phyloP scores from a whole-genome alignment of 768 basidiomycete species.

The Cystobasidium tubakii region DNA sequence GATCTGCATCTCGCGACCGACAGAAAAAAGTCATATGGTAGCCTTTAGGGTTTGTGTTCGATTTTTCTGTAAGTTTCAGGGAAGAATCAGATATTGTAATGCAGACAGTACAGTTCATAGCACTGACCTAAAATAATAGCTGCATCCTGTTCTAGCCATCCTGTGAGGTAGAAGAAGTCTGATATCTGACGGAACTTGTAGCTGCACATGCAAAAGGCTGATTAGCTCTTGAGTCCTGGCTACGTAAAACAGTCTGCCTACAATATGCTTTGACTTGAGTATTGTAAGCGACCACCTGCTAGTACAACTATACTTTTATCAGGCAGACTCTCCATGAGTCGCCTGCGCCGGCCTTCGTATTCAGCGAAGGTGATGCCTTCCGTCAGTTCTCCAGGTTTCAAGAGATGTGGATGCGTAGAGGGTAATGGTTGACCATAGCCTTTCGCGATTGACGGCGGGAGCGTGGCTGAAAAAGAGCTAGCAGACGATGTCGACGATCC shows the following conservation, averaged over 20 bases:
- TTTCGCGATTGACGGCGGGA: conserved; percentile 4
- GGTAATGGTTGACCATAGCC: conserved; percentile 71
- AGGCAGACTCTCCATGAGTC: conserved; percentile 68
- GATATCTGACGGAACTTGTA: conserved; percentile 91
- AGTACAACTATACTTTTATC: conserved; percentile 68
- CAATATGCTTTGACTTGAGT: conserved; percentile 71
- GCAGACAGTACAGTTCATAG: too few species aligned
- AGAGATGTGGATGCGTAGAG: conserved; percentile 75
- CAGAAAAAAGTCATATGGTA: conserved; percentile 84
- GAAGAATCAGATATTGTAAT: too few species aligned
- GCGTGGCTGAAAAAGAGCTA: not conserved
- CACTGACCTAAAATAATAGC: conserved; percentile 69
- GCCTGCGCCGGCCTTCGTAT: conserved; percentile 65
- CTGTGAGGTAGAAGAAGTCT: conserved; percentile 92
- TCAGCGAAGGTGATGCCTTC: conserved; percentile 73
- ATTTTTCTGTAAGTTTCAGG: conserved; percentile 45
- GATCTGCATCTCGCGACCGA: conserved; percentile 63
- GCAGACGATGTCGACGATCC: not conserved
- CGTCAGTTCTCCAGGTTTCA: conserved; percentile 65
- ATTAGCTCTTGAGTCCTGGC: not conserved
- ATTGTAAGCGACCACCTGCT: conserved; percentile 72
- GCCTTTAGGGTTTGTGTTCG: conserved; percentile 59
- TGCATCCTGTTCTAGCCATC: conserved; percentile 87
- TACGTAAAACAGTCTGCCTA: conserved; percentile 14
- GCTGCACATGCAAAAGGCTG: conserved; percentile 52